Evolutionary conservation across 768 basidiomycete genomes (phyloP).

Genomic region (Tylopilus plumbeoviolaceoides): DNA sequence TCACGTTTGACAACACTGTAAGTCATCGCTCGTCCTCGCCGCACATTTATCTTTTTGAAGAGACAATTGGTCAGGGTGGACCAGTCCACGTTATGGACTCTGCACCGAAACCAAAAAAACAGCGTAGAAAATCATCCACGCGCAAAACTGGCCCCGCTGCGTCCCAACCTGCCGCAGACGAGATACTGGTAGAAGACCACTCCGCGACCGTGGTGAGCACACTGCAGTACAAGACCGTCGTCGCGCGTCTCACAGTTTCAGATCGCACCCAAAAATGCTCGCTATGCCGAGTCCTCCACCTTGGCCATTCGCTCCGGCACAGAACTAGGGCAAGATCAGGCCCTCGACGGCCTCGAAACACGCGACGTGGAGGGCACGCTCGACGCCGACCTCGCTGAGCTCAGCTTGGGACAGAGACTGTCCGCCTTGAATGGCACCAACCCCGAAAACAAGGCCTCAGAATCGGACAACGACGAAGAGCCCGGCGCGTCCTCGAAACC

Average conservation of each 20-base stretch:
- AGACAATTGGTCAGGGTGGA: neutral
- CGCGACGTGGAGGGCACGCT: slow-evolving; percentile 63
- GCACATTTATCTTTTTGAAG: neutral
- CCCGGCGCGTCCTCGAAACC: slow-evolving; percentile 26
- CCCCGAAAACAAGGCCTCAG: slow-evolving; percentile 35
- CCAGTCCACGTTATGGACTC: slow-evolving; percentile 36
- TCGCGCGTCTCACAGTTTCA: slow-evolving; percentile 19
- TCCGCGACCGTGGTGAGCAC: slow-evolving; percentile 18
- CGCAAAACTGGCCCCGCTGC: slow-evolving; percentile 16
- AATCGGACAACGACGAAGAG: slow-evolving; percentile 47
- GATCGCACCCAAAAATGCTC: slow-evolving; percentile 48
- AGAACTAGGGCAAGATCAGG: slow-evolving; percentile 55
- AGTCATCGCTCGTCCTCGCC: neutral
- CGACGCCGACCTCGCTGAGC: slow-evolving; percentile 83
- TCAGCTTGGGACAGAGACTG: slow-evolving; percentile 87
- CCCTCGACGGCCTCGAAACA: slow-evolving; percentile 46
- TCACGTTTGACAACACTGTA: neutral
- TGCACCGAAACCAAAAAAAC: slow-evolving; percentile 48
- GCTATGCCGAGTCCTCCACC: slow-evolving; percentile 62
- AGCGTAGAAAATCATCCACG: slow-evolving; percentile 44
- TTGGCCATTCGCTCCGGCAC: slow-evolving; percentile 65
- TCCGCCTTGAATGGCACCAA: slow-evolving; percentile 59
- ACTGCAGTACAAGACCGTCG: too few species aligned
- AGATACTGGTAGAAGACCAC: slow-evolving; percentile 24
- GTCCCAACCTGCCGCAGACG: slow-evolving; percentile 10